A percentile compares a stretch with the other conserved stretches of the same genome.
Conservation (phyloP, 495 filamentous ascomycete genomes). For the Entonaema liquescens region DNA sequence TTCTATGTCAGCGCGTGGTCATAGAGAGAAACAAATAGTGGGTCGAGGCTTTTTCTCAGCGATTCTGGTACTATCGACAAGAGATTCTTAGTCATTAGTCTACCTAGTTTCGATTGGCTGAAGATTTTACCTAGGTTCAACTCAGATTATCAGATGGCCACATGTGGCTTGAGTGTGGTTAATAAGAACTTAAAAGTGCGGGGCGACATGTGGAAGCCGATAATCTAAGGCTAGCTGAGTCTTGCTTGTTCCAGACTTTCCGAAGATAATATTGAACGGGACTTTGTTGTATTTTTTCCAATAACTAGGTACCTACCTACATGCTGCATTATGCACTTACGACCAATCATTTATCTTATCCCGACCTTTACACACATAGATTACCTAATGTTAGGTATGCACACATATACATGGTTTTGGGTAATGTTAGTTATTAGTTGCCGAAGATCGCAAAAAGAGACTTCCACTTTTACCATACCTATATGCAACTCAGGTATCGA, state of each 20-base stretch:
- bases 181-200: slow-evolving; percentile 12
- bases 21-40: slow-evolving; percentile 6
- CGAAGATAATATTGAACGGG: no score
- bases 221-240: slow-evolving; percentile 18
- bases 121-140: background rate
- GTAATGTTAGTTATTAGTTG: no score
- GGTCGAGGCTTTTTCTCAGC: background rate
- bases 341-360: no score
- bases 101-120: background rate
- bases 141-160: background rate
- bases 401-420: no score
- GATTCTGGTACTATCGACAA: slow-evolving; percentile 11
- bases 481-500: background rate
- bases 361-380: no score
- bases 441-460: background rate
- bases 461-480: background rate
- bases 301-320: background rate
- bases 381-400: no score
- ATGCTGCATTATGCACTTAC: background rate
- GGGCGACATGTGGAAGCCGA: slow-evolving; percentile 10
- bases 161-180: slow-evolving; percentile 7
- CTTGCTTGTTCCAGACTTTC: background rate
- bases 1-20: slow-evolving; percentile 5
- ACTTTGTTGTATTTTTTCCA: background rate
- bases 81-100: background rate